These are phyloP conservation scores for Bipolaris cookei DNA, from an alignment of 2,329 filamentous ascomycete genomes.

Conservation along the genomic window DNA sequence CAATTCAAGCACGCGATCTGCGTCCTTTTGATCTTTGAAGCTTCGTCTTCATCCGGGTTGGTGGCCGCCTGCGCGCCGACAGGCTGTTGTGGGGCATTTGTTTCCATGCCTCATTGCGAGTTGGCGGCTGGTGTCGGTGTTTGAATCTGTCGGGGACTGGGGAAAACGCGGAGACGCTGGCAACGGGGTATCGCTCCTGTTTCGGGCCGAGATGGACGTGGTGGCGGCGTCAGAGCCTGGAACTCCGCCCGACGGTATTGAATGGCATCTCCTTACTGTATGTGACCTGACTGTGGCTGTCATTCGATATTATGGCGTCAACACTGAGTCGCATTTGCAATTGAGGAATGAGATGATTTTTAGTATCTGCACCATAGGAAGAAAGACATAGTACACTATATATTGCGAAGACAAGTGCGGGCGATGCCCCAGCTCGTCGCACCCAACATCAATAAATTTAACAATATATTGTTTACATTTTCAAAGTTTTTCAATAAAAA, in stretches of 20 bases:
- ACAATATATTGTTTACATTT: neutral
- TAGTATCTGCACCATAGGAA: too few species aligned
- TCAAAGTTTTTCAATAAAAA: neutral
- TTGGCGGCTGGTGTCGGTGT: constrained; percentile 17
- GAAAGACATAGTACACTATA: too few species aligned
- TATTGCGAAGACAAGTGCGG: too few species aligned
- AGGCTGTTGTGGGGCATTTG: constrained; percentile 20
- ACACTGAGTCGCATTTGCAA: too few species aligned
- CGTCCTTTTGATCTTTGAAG: constrained; percentile 29
- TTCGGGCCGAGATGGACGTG: constrained; percentile 9
- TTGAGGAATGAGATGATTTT: too few species aligned
- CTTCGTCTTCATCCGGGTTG: constrained; percentile 26
- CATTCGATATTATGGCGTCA: neutral
- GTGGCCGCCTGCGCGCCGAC: constrained; percentile 13
- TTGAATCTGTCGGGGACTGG: constrained; percentile 21
- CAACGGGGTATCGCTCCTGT: constrained; percentile 14
- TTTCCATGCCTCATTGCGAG: constrained; percentile 22
- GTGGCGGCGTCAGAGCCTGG: neutral
- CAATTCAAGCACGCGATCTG: constrained; percentile 45
- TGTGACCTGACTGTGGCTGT: neutral
- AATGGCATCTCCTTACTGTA: neutral
- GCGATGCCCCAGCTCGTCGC: too few species aligned
- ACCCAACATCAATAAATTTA: accelerated
- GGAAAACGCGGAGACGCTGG: constrained; percentile 14
- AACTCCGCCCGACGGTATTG: neutral